phyloP scores from a whole-genome alignment of 2,329 filamentous ascomycete species.

The Fusarium brachygibbosum region DNA sequence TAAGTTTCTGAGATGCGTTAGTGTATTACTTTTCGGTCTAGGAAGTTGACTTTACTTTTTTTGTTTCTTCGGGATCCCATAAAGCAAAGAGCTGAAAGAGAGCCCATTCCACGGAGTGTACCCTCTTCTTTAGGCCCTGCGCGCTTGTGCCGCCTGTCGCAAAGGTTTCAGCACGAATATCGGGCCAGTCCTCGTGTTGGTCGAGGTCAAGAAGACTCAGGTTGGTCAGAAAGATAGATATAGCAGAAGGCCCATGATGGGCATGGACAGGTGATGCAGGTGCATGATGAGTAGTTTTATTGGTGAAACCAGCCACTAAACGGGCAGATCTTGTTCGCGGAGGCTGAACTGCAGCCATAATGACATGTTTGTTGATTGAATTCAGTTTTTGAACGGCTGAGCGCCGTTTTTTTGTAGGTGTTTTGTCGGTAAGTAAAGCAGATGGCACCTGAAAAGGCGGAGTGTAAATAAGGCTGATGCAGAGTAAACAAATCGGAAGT shows the following conservation, averaged over 20 bases:
- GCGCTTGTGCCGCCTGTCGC: conserved; percentile 70
- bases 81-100: conserved; percentile 88
- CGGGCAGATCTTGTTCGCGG: conserved; percentile 48
- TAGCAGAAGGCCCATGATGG: conserved; percentile 45
- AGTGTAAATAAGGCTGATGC: conserved; percentile 41
- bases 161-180: conserved; percentile 78
- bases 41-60: conserved; percentile 67
- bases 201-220: conserved; percentile 87
- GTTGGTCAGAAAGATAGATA: conserved; percentile 78
- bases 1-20: conserved; percentile 75
- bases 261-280: conserved; percentile 10
- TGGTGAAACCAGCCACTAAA: conserved; percentile 46
- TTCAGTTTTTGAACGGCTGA: neutral
- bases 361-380: conserved; percentile 34
- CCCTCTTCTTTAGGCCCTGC: conserved; percentile 84
- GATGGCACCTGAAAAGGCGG: conserved; percentile 36
- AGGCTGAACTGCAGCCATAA: conserved; percentile 47
- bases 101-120: conserved; percentile 88
- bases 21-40: neutral
- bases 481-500: conserved; percentile 42
- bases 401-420: conserved; percentile 26
- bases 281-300: conserved; percentile 35
- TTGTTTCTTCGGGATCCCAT: conserved; percentile 83
- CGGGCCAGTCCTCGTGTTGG: conserved; percentile 81
- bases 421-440: conserved; percentile 28